Evolutionary conservation across 495 filamentous ascomycete species (phyloP).

Genomic region (Stereocaulon alpinum): DNA sequence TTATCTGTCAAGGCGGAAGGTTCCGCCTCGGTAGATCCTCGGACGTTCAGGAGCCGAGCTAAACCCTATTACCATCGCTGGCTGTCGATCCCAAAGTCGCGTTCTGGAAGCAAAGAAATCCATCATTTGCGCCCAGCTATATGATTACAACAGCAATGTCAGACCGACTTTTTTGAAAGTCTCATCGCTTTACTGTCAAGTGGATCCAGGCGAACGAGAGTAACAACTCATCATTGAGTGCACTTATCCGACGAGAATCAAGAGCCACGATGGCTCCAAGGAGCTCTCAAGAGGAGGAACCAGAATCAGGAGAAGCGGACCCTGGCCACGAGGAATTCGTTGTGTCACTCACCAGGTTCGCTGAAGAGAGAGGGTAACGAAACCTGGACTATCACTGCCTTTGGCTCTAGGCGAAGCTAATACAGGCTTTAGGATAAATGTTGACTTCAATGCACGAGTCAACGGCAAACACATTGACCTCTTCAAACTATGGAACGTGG

Average conservation of each 20-base stretch:
- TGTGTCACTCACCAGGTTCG: constrained; percentile 8
- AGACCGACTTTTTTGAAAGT: background rate
- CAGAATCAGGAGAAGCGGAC: constrained; percentile 2
- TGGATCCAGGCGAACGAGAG: background rate
- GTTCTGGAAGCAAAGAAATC: background rate
- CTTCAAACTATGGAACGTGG: constrained; percentile 56
- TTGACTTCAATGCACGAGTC: constrained; percentile 65
- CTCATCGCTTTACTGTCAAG: background rate
- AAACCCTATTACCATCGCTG: background rate
- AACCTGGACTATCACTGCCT: constrained; percentile 11
- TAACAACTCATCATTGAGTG: background rate
- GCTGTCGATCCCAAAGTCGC: constrained; percentile 3
- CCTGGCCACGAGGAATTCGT: constrained; percentile 9
- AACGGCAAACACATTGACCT: constrained; percentile 61
- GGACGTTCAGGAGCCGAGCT: background rate
- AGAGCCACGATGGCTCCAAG: background rate
- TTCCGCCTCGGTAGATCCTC: background rate
- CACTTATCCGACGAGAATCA: background rate
- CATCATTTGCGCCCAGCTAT: background rate
- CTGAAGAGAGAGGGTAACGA: constrained; percentile 23
- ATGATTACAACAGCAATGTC: background rate
- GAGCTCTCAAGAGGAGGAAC: constrained; percentile 4
- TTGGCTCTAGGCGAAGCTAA: background rate
- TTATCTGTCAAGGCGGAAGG: too few species aligned
- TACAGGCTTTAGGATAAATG: constrained; percentile 38